Percentiles rank a stretch among this genome's conserved stretches.
These are phyloP conservation scores for Pseudozyma sp. DNA, from an alignment of 1,284 basidiomycete species.

Conservation along the genomic window DNA sequence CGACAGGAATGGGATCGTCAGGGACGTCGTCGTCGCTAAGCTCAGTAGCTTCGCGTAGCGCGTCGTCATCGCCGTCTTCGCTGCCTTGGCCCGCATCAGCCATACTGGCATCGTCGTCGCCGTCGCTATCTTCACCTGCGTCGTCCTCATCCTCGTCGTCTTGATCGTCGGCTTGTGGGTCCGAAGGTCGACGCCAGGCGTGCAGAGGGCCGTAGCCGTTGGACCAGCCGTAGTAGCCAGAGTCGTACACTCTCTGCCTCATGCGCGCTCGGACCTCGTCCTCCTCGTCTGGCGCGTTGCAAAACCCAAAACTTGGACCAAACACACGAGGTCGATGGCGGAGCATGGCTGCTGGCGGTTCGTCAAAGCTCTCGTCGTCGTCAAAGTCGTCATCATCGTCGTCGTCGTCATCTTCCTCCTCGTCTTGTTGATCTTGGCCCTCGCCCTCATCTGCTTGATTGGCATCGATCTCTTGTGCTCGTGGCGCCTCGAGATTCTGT, in stretches of 20 bases:
- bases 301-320: conserved; percentile 47
- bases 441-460: background rate
- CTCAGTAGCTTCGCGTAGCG: conserved; percentile 19
- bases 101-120: conserved; percentile 18
- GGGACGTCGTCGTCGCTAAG: conserved; percentile 30
- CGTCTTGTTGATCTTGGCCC: background rate
- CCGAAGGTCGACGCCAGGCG: conserved; percentile 24
- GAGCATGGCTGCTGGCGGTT: conserved; percentile 35
- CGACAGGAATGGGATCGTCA: conserved; percentile 37
- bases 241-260: conserved; percentile 46
- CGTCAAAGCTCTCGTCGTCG: conserved; percentile 35
- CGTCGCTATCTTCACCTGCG: conserved; percentile 1
- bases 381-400: conserved; percentile 9
- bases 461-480: background rate
- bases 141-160: conserved; percentile 12
- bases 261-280: conserved; percentile 39
- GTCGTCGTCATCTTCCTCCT: conserved; percentile 2
- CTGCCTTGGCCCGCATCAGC: conserved; percentile 9
- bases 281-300: conserved; percentile 37
- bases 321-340: conserved; percentile 30
- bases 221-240: conserved; percentile 39
- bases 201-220: conserved; percentile 45
- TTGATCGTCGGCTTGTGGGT: conserved; percentile 2
- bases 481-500: background rate
- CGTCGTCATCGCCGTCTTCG: conserved; percentile 39